Evolutionary conservation across 129 eudicot species (phyloP), one percentile per base, ranked within the genome.

Genomic region (Tanacetum coccineum): DNA sequence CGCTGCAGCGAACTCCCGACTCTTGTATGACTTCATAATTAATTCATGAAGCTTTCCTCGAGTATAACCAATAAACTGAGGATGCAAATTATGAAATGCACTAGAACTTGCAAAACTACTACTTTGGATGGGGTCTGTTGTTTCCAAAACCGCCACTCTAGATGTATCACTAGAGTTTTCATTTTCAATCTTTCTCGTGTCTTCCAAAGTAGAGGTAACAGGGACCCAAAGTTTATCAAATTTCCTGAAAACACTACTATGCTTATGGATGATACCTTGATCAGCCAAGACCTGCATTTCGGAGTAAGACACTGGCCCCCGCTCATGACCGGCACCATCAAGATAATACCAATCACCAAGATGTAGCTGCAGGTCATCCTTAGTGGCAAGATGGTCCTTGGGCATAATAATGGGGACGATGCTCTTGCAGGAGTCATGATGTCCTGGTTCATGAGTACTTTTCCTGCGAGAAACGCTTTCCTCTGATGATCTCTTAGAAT

Each of bases 1-100:
- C 55, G 99, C 95, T 49, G 96, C 99, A 78, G 96, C 92, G 65
- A 93, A 87, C 73, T 93, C 99, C 52, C 99, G 86, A 78, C 96
- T 93, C 72, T 84, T 93, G 77, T 83, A 93, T 3, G 95, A 84
- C 68, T 89, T 93, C 99, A 93, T 93, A 39, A 93, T 89, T 74
- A 89, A 81, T 64, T 93, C 99, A 77, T 93, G 99, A 65, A 93
- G 96, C 84, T 74, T 93, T 73, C 95, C 99, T 44, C 95, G 84
- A 63, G 99, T 88, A 74, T 83, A 89, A 9, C 99, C 96, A 68
- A 89, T 84, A 75, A 86, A 93, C 77, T 93, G 99, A 46, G 99
- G 99, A 70, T 93, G 90, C 81, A 84, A 71, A 83, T 63, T 65
- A 54, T 93, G 87, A 58, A 93, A 88, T 2, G 80, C 50, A 66